Percentiles rank a stretch among this genome's conserved stretches.
These are phyloP conservation scores for Colletotrichum sp. DNA, from an alignment of 2,329 filamentous ascomycete species.

Conservation along the genomic window DNA sequence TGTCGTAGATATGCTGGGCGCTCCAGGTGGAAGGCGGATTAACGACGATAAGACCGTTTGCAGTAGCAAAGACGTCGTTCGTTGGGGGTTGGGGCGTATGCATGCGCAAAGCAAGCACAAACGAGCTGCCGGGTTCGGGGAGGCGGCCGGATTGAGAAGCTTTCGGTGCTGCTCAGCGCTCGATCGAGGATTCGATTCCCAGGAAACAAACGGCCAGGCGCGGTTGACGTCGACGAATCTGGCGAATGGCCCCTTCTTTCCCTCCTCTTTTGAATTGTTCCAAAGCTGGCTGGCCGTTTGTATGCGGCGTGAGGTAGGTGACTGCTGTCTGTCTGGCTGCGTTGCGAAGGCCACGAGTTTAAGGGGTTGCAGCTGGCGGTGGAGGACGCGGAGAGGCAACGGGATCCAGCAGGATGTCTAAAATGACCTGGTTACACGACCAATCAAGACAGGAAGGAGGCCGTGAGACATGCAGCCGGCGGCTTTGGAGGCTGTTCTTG, in stretches of 20 bases:
- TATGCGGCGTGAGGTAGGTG: neutral
- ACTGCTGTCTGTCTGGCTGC: neutral
- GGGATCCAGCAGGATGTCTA: conserved; percentile 4
- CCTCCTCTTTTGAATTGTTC: neutral
- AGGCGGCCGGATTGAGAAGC: neutral
- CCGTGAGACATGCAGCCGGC: conserved; percentile 14
- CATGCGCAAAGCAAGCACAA: conserved; percentile 8
- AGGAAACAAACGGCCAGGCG: neutral
- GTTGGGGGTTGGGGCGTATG: neutral
- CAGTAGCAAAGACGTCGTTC: conserved; percentile 6
- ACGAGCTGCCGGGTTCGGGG: conserved; percentile 7
- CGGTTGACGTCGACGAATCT: neutral
- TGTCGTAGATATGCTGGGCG: neutral
- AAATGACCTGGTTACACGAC: neutral
- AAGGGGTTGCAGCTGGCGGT: conserved; percentile 14
- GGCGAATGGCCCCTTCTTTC: conserved; percentile 1
- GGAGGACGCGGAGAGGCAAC: neutral
- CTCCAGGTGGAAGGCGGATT: neutral
- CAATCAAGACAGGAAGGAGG: neutral
- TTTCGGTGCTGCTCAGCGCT: neutral
- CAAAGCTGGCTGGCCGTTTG: neutral
- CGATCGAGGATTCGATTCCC: neutral
- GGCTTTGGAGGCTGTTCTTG: neutral
- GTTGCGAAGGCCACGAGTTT: conserved; percentile 9
- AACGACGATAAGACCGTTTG: neutral